phyloP scores from a whole-genome alignment of 345 rosid species.

The Psidium guajava region DNA sequence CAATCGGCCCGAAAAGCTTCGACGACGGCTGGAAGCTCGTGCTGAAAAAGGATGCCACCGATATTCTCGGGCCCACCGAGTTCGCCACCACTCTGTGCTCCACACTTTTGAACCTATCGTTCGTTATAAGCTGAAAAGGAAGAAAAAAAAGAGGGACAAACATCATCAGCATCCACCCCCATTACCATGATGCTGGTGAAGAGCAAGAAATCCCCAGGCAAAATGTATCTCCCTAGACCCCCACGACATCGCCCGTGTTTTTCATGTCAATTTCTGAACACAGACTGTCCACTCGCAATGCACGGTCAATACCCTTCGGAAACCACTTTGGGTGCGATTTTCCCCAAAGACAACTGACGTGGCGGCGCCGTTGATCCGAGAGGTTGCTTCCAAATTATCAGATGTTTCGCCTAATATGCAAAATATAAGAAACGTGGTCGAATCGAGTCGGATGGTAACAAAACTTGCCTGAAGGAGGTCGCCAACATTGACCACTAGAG shows the following conservation, averaged over 20 bases:
- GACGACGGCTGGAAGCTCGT: not conserved
- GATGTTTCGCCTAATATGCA: not conserved
- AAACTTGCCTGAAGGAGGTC: constrained; percentile 46
- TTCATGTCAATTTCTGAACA: not conserved
- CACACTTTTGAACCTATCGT: constrained; percentile 16
- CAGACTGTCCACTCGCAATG: not conserved
- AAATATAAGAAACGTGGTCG: not conserved
- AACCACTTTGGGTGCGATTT: not conserved
- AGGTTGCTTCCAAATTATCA: not conserved
- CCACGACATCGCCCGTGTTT: not conserved
- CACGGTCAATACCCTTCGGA: not conserved
- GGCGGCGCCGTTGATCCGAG: not conserved
- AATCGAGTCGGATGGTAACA: not conserved
- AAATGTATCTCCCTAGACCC: not conserved
- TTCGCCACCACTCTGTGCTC: constrained; percentile 25
- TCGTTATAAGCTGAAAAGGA: constrained; percentile 20
- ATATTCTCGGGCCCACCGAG: constrained; percentile 14
- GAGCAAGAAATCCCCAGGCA: not conserved
- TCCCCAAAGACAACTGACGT: not conserved
- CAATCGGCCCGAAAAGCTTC: constrained; percentile 17
- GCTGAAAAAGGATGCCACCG: constrained; percentile 26
- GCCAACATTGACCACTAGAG: constrained; percentile 42
- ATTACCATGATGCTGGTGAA: not conserved
- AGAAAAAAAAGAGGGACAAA: not conserved
- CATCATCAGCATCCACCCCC: not conserved